Percentiles rank a stretch among this genome's conserved stretches.
These are phyloP conservation scores for Neofusicoccum laricinum DNA, from an alignment of 2,329 filamentous ascomycete genomes.

Conservation along the genomic window DNA sequence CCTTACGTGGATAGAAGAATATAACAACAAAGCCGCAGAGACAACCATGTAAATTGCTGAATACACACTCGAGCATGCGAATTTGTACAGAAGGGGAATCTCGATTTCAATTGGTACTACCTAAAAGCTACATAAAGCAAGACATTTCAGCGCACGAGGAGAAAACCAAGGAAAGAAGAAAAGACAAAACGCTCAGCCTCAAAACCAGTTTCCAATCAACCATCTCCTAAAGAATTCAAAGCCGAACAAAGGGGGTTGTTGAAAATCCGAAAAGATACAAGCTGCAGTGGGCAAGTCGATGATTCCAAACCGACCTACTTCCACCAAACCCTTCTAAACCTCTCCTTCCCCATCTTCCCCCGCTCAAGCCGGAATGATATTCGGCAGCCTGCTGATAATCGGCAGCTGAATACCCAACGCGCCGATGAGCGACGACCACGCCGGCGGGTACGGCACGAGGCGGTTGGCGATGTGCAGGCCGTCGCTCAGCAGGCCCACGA, in stretches of 20 bases:
- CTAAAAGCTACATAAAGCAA: not conserved
- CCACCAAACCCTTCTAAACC: not conserved
- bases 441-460: constrained; percentile 14
- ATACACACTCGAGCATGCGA: too few relatives aligned
- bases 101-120: not conserved
- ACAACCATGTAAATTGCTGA: too few relatives aligned
- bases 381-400: not conserved
- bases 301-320: not conserved
- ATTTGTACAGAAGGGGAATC: not conserved
- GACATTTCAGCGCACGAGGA: too few relatives aligned
- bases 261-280: too few relatives aligned
- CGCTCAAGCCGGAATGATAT: not conserved
- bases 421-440: not conserved
- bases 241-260: too few relatives aligned
- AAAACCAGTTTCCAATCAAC: too few relatives aligned
- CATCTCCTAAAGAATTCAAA: too few relatives aligned
- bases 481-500: constrained; percentile 2
- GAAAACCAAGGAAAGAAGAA: not conserved
- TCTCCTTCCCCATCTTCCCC: not conserved
- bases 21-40: too few relatives aligned
- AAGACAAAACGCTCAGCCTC: not conserved
- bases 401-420: constrained; percentile 2
- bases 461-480: constrained; percentile 13
- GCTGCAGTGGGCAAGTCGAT: too few relatives aligned
- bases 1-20: too few relatives aligned